Evolutionary conservation across 805 yeast genomes (phyloP), one percentile per base, ranked within the genome.

Genomic region (Starmerella gropengiesseri): DNA sequence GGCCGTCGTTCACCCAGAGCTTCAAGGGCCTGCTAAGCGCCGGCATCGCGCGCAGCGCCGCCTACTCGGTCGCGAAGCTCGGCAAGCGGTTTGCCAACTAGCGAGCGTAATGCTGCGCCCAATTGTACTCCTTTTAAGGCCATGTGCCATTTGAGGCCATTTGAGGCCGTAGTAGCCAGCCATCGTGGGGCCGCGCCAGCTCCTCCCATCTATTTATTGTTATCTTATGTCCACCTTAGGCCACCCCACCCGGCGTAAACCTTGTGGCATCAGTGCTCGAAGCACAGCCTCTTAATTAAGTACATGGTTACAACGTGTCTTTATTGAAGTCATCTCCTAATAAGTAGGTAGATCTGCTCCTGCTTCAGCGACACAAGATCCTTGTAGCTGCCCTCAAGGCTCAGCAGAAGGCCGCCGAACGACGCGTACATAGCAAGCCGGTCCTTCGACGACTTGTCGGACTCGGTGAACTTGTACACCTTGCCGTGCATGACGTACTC

Each of bases 401-500:
- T 81, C 77, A 89, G 73, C 55, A 91, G 70, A 55, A 91, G 72
- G 4, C 98, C 98, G 44, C 98, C 98, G 61, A 87, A 91, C 3
- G 97, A 89, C 45, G 85, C 83, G 60, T 85, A 91, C 19, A 89
- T 95, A 17, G 93, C 78, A 58, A 69, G 67, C 52, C 67, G 66
- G 49, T 71, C 75, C 51, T 74, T 74, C 32, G 70, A 68, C 26
- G 45, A 43, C 40, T 44, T 44, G 13, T 46, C 49, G 49, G 79
- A 75, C 65, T 91, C 98, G 61, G 89, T 95, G 59, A 91, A 91
- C 62, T 89, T 87, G 70, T 91, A 91, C 35, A 91, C 94, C 6
- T 95, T 86, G 42, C 98, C 98, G 61, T 87, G 78, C 97, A 91
- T 89, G 52, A 91, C 97, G 57, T 91, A 91, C 62, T 89, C 97